Percentiles rank a stretch among this genome's conserved stretches.
Conservation (phyloP, 2,329 filamentous ascomycete species). For the Colletotrichum sp. region DNA sequence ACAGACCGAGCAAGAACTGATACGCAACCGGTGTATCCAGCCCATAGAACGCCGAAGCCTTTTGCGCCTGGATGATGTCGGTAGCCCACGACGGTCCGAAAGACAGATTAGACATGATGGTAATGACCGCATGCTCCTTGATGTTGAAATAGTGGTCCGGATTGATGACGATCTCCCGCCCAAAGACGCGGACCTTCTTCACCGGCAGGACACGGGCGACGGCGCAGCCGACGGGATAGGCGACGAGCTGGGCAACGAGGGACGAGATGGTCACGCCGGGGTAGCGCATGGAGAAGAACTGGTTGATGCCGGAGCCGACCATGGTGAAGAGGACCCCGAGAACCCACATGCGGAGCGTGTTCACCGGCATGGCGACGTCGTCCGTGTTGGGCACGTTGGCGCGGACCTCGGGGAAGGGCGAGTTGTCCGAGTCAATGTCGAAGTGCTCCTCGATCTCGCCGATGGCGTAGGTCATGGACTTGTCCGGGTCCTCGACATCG, state of each 20-base stretch:
- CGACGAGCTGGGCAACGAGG: slow-evolving; percentile 40
- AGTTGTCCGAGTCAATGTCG: slow-evolving; percentile 28
- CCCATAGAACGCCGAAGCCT: slow-evolving; percentile 47
- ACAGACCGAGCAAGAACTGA: slow-evolving; percentile 48
- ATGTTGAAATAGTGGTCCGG: slow-evolving; percentile 53
- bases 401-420: slow-evolving; percentile 40
- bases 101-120: slow-evolving; percentile 58
- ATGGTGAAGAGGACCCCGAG: slow-evolving; percentile 37
- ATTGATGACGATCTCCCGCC: slow-evolving; percentile 44
- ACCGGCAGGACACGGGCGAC: slow-evolving; percentile 38
- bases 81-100: slow-evolving; percentile 45
- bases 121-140: slow-evolving; percentile 59
- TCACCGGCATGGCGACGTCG: slow-evolving; percentile 36
- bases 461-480: slow-evolving; percentile 12
- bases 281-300: slow-evolving; percentile 41
- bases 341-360: slow-evolving; percentile 39
- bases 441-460: slow-evolving; percentile 10
- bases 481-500: slow-evolving; percentile 1
- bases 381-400: slow-evolving; percentile 46
- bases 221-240: slow-evolving; percentile 39
- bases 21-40: slow-evolving; percentile 42
- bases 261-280: slow-evolving; percentile 40
- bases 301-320: slow-evolving; percentile 36
- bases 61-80: slow-evolving; percentile 48
- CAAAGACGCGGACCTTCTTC: slow-evolving; percentile 33